Base-by-base conservation (phyloP, 441 rosid species). In the Macaranga tanarius region DNA sequence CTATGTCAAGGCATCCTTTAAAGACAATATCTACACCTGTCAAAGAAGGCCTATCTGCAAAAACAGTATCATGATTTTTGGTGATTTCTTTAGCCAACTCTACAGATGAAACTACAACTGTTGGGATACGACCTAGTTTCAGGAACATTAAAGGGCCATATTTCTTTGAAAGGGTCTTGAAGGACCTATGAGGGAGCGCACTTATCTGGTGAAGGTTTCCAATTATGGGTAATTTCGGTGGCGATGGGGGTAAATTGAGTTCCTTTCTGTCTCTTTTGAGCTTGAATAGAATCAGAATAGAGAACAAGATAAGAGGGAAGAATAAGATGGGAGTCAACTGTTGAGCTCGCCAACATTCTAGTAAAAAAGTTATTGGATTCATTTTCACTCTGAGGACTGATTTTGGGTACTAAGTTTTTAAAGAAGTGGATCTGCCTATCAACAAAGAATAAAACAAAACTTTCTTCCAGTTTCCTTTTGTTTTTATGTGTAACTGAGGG, bases 221-320 rank as follows among this genome's bases (percentile, higher is more conserved):
- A 0, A 86, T 75, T 22, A 82, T 48, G 0, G 87, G 87, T 40
- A 82, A 59, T 55, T 62, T 76, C 7, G 77, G 75, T 5, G 84
- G 87, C 0, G 80, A 83, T 16, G 92, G 88, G 8, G 88, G 92
- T 19, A 81, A 72, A 19, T 77, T 77, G 40, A 58, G 65, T 48
- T 77, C 73, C 19, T 72, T 62, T 9, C 72, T 62, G 9, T 47
- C 31, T 69, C 60, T 73, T 20, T 19, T 70, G 62, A 5, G 2
- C 17, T 56, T 70, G 16, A 67, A 16, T 22, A 73, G 25, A 40
- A 16, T 3, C 22, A 59, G 17, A 22, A 71, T 1, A 10, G 55
- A 51, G 12, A 47, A 34, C 4, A 71, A 1, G 54, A 69, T 15
- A 44, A 73, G 47, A 57, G 60, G 34, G 22, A 9, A 55, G 63